A percentile compares a stretch with the other conserved stretches of the same genome.
phyloP scores from a whole-genome alignment of 129 eudicot species.

The Solidago caesia region DNA sequence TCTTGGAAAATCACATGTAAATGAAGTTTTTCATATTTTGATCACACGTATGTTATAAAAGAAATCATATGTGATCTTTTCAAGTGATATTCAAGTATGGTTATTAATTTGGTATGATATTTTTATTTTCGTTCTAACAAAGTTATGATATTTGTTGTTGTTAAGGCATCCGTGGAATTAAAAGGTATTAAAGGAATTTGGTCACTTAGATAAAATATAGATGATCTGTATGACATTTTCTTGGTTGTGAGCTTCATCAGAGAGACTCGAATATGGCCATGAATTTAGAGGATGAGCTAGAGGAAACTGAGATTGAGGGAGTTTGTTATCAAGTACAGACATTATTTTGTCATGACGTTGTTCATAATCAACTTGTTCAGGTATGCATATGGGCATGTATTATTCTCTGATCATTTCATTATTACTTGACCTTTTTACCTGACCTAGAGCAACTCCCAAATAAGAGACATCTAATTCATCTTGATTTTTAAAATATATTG shows the following conservation, averaged over 20 bases:
- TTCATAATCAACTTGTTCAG: slow-evolving; percentile 81
- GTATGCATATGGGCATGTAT: slow-evolving; percentile 37
- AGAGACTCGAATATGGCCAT: slow-evolving; percentile 87
- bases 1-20: no score
- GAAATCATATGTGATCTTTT: no score
- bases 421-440: background rate
- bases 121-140: no score
- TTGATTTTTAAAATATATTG: background rate
- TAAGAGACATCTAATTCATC: background rate
- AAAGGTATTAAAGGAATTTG: slow-evolving; percentile 99
- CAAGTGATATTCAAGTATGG: background rate
- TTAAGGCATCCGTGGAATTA: slow-evolving; percentile 93
- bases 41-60: no score
- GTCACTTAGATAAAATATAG: slow-evolving; percentile 69
- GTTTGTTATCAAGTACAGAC: slow-evolving; percentile 82
- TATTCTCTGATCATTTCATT: background rate
- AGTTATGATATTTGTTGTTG: background rate
- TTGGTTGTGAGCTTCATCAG: slow-evolving; percentile 95
- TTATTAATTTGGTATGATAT: background rate
- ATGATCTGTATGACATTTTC: slow-evolving; percentile 86
- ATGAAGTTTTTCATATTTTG: no score
- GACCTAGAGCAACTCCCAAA: background rate
- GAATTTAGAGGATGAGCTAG: slow-evolving; percentile 89
- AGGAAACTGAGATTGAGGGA: slow-evolving; percentile 92
- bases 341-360: slow-evolving; percentile 86